Evolutionary conservation across 2,329 filamentous ascomycete species (phyloP).

Genomic region (Penicillium sp.): DNA sequence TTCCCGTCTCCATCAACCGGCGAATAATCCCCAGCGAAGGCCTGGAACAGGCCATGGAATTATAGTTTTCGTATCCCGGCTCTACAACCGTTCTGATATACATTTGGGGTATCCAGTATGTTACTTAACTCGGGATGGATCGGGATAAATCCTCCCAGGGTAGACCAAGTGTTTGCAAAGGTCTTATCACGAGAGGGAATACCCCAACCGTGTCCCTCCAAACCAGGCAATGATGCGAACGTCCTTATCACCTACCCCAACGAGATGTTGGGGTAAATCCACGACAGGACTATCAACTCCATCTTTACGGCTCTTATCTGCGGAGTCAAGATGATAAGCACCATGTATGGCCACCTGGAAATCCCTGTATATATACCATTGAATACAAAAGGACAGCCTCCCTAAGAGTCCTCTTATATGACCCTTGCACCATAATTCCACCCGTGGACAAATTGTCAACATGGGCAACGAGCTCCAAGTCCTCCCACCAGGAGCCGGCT

Average conservation of each 20-base stretch:
- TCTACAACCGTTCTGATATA: neutral
- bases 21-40: too few species aligned
- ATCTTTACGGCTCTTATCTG: neutral
- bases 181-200: neutral
- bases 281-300: neutral
- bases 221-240: neutral
- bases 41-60: too few species aligned
- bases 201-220: neutral
- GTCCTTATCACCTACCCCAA: neutral
- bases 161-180: neutral
- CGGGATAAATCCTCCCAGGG: neutral
- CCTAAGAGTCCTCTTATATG: neutral
- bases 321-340: neutral
- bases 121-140: neutral
- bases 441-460: neutral
- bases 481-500: conserved; percentile 43
- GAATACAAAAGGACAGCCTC: neutral
- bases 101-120: neutral
- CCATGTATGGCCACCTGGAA: neutral
- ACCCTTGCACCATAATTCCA: neutral
- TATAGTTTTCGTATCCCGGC: too few species aligned
- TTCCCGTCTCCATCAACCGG: too few species aligned
- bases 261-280: neutral
- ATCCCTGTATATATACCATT: neutral
- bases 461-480: conserved; percentile 19